Conservation (phyloP, 768 basidiomycete species). For the Rhizopogon vulgaris region DNA sequence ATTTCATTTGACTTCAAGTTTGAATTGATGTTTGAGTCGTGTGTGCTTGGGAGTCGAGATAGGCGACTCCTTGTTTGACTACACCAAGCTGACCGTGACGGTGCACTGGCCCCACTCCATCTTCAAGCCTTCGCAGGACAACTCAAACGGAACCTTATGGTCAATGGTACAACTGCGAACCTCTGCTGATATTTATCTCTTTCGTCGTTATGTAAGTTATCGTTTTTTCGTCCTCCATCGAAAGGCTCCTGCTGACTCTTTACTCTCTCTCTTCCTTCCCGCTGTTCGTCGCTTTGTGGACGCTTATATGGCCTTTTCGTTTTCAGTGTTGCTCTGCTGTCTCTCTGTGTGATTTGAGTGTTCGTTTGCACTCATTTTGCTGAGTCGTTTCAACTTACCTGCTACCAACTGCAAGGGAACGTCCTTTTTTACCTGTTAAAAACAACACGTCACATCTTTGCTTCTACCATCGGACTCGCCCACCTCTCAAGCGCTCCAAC, state of each 20-base stretch:
- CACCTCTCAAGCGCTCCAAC: conserved; percentile 13
- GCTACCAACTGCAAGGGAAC: conserved; percentile 17
- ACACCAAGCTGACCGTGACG: conserved; percentile 12
- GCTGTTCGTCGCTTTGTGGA: conserved; percentile 18
- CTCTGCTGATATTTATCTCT: conserved; percentile 17
- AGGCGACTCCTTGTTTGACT: conserved; percentile 11
- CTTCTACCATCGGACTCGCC: conserved; percentile 16
- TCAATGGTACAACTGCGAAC: conserved; percentile 24
- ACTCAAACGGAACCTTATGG: conserved; percentile 21
- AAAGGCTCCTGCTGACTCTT: conserved; percentile 18
- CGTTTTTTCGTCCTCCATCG: conserved; percentile 17
- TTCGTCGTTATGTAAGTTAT: conserved; percentile 30
- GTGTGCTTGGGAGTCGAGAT: conserved; percentile 17
- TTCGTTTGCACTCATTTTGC: conserved; percentile 25
- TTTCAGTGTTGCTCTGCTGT: conserved; percentile 13
- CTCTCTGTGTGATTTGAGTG: conserved; percentile 24
- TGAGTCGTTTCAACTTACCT: conserved; percentile 13
- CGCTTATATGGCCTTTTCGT: conserved; percentile 14
- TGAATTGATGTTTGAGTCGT: conserved; percentile 22
- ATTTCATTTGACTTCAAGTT: conserved; percentile 7
- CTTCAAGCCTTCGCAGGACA: conserved; percentile 10
- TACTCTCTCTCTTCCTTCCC: conserved; percentile 9
- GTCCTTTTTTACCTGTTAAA: conserved; percentile 22
- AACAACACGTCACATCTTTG: conserved; percentile 22
- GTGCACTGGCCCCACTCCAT: conserved; percentile 17